phyloP scores from a whole-genome alignment of 805 yeast species.

The Tetrapisispora nanseiensis region DNA sequence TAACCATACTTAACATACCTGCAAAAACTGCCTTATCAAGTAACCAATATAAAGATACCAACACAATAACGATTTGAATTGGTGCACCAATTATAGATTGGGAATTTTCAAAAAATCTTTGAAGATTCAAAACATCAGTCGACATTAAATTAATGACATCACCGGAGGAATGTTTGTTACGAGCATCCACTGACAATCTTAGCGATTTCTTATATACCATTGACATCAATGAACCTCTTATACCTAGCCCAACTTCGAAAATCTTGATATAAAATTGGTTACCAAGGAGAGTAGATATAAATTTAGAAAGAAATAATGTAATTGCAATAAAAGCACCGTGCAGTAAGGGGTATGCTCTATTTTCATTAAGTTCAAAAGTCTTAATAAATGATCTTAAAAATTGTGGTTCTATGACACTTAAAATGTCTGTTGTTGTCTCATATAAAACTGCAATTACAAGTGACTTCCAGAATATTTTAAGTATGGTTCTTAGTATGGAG shows the following conservation, averaged over 20 bases:
- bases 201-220: constrained; percentile 64
- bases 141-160: constrained; percentile 73
- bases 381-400: constrained; percentile 41
- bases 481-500: constrained; percentile 30
- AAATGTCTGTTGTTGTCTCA: constrained; percentile 33
- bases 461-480: constrained; percentile 32
- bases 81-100: constrained; percentile 53
- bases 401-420: constrained; percentile 45
- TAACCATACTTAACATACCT: constrained; percentile 42
- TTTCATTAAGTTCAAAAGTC: constrained; percentile 32
- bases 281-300: constrained; percentile 49
- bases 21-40: constrained; percentile 51
- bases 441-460: constrained; percentile 29
- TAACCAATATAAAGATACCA: constrained; percentile 44
- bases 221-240: constrained; percentile 57
- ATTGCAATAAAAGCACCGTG: constrained; percentile 56
- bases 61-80: constrained; percentile 41
- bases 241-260: constrained; percentile 52
- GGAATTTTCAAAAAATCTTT: constrained; percentile 45
- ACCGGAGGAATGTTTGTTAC: constrained; percentile 54
- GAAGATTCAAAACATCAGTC: constrained; percentile 62
- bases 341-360: constrained; percentile 35
- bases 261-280: constrained; percentile 60
- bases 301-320: constrained; percentile 52
- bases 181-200: constrained; percentile 54